A percentile compares a stretch with the other conserved stretches of the same genome.
phyloP scores from a whole-genome alignment of 306 rosid species.

The Mimosa pudica region DNA sequence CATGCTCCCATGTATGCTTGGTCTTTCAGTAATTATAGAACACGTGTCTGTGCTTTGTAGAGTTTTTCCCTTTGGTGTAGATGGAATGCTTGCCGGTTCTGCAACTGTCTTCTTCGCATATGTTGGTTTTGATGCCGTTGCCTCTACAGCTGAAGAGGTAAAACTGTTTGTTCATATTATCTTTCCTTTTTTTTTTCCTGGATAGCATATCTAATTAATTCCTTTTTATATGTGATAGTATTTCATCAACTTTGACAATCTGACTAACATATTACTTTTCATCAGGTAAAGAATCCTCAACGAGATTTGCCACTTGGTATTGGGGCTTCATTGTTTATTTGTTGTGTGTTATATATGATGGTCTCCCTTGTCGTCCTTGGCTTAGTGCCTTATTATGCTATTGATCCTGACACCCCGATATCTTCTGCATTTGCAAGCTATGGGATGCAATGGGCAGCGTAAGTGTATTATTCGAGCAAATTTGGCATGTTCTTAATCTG shows the following conservation, averaged over 20 bases:
- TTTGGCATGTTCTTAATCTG: background rate
- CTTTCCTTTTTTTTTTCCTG: background rate
- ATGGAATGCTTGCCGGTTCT: constrained; percentile 97
- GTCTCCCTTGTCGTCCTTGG: constrained; percentile 85
- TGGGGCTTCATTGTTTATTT: constrained; percentile 67
- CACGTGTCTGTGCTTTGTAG: constrained; percentile 33
- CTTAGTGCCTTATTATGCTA: constrained; percentile 82
- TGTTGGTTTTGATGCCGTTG: constrained; percentile 91
- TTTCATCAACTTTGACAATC: constrained; percentile 25
- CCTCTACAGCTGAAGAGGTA: constrained; percentile 98
- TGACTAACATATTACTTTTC: constrained; percentile 29
- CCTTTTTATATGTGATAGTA: background rate
- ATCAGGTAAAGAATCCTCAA: constrained; percentile 90
- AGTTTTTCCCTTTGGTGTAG: constrained; percentile 83
- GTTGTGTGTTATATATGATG: constrained; percentile 88
- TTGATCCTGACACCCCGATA: constrained; percentile 94
- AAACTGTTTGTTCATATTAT: constrained; percentile 4
- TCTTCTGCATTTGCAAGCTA: constrained; percentile 78
- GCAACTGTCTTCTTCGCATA: constrained; percentile 96
- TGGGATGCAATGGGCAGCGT: constrained; percentile 96
- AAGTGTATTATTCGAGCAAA: constrained; percentile 43
- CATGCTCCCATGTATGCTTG: constrained; percentile 6
- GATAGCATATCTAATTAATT: background rate
- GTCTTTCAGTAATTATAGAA: constrained; percentile 30
- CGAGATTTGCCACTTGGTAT: constrained; percentile 91